Base-by-base conservation (phyloP, 2,329 filamentous ascomycete genomes). In the Cladosporium sp. region DNA sequence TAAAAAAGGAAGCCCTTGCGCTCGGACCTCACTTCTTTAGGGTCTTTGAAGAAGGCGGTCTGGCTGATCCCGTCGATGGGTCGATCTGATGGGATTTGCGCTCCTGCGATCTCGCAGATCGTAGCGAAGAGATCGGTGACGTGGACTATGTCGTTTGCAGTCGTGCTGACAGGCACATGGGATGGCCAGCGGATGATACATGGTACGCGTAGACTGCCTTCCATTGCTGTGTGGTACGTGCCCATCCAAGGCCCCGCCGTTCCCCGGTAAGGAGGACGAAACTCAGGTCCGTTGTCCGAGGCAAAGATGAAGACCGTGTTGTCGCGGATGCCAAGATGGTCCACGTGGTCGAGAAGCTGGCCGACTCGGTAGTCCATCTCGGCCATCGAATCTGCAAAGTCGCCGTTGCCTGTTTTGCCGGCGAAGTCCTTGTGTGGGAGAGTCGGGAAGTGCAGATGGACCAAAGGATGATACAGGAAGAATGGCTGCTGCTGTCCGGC, bases 401-500 rank as follows among this genome's bases (percentile, higher is more conserved):
- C 42, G 11, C 42, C 42, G 14, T 45, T 45, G 12, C 42, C 42
- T 5, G 42, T 45, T n/a, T 45, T 45, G 42, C 42, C n/a, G 19
- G 42, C 42, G 14, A 45, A 45, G 6, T 45, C 42, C 20, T 25
- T 20, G 20, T 45, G 42, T 8, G 42, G 42, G 6, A 45, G 42
- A 14, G 42, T 45, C 5, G 42, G 42, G n/a, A 60, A 60, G 19
- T 60, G 59, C 36, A 60, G 37, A 39, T 60, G 52, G 2, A 60
- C 52, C 5, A 60, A 36, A 17, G 59, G 42, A 30, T 60, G 59
- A 25, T 60, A 60, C 17, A 60, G 52, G 22, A 60, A 60, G 45
- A 60, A 57, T 17, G 52, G 43, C 8, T 25, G 30, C 22, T 28
- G 25, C 25, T 28, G 22, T 15, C 6, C 37, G 17, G 51, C 51